Evolutionary conservation across 2,329 filamentous ascomycete species (phyloP).

Genomic region (Stenocarpella maydis): DNA sequence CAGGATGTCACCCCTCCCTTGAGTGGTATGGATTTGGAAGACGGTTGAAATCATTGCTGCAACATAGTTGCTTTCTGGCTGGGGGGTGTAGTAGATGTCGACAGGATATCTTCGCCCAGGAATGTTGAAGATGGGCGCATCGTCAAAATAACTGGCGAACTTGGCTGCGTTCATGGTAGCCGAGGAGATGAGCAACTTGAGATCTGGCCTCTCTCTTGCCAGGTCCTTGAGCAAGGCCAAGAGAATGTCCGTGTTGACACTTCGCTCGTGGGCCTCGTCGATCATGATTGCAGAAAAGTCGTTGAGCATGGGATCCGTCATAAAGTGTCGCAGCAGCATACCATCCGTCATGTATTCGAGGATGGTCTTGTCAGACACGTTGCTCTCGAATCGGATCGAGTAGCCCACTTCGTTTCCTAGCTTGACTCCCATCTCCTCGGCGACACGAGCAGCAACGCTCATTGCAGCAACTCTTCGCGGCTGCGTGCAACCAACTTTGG

Average conservation of each 20-base stretch:
- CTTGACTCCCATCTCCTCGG: slow-evolving; percentile 91
- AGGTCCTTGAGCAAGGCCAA: slow-evolving; percentile 90
- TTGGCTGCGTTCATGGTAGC: slow-evolving; percentile 95
- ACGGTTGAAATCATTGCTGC: slow-evolving; percentile 90
- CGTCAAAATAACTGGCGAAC: slow-evolving; percentile 90
- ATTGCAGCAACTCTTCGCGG: slow-evolving; percentile 95
- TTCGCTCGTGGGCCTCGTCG: slow-evolving; percentile 96
- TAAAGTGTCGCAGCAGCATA: slow-evolving; percentile 88
- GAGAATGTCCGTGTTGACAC: slow-evolving; percentile 88
- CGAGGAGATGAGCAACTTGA: slow-evolving; percentile 91
- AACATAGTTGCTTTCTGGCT: slow-evolving; percentile 93
- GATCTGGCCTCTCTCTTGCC: slow-evolving; percentile 79
- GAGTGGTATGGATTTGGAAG: slow-evolving; percentile 92
- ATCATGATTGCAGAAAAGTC: slow-evolving; percentile 93
- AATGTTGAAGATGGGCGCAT: slow-evolving; percentile 93
- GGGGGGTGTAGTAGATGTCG: slow-evolving; percentile 88
- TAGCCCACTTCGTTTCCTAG: slow-evolving; percentile 94
- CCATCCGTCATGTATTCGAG: slow-evolving; percentile 98
- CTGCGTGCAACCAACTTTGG: slow-evolving; percentile 93
- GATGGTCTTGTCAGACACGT: slow-evolving; percentile 88
- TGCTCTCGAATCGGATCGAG: slow-evolving; percentile 92
- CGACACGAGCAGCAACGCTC: slow-evolving; percentile 95
- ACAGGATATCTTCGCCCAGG: slow-evolving; percentile 90
- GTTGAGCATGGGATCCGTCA: slow-evolving; percentile 85
- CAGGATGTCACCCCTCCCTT: slow-evolving; percentile 86